A percentile compares a stretch with the other conserved stretches of the same genome.
phyloP scores from a whole-genome alignment of 2,329 filamentous ascomycete genomes.

The Neonectria neomacrospora region DNA sequence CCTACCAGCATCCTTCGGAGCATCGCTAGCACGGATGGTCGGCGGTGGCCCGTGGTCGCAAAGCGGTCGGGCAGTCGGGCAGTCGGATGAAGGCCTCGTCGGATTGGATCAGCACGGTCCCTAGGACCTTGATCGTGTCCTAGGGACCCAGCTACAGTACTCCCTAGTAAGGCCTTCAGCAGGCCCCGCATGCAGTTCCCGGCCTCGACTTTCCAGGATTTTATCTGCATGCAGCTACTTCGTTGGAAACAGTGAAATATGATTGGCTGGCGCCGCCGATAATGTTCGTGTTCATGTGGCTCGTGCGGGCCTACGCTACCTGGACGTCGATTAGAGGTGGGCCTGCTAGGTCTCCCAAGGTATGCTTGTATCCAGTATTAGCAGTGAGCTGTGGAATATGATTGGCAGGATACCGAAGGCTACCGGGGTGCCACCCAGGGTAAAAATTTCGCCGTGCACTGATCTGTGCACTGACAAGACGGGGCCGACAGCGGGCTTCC shows the following conservation, averaged over 20 bases:
- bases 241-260: slow-evolving; percentile 23
- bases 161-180: neutral
- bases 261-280: slow-evolving; percentile 37
- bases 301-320: slow-evolving; percentile 28
- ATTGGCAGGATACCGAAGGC: slow-evolving; percentile 27
- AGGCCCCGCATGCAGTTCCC: neutral
- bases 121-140: neutral
- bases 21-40: slow-evolving; percentile 18
- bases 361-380: slow-evolving; percentile 39
- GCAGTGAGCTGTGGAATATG: slow-evolving; percentile 21
- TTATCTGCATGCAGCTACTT: slow-evolving; percentile 38
- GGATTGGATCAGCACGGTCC: slow-evolving; percentile 8
- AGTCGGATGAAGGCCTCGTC: neutral
- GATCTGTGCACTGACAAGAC: slow-evolving; percentile 13
- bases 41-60: slow-evolving; percentile 1
- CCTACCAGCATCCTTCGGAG: slow-evolving; percentile 11
- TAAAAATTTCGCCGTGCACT: slow-evolving; percentile 37
- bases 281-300: slow-evolving; percentile 31
- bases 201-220: slow-evolving; percentile 25
- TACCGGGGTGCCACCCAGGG: slow-evolving; percentile 34
- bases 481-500: slow-evolving; percentile 41
- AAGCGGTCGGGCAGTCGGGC: slow-evolving; percentile 1
- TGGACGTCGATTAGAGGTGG: slow-evolving; percentile 37
- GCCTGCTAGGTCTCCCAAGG: slow-evolving; percentile 26
- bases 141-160: neutral